Conservation (phyloP, 2,329 filamentous ascomycete genomes). For the Calonectria hongkongensis region DNA sequence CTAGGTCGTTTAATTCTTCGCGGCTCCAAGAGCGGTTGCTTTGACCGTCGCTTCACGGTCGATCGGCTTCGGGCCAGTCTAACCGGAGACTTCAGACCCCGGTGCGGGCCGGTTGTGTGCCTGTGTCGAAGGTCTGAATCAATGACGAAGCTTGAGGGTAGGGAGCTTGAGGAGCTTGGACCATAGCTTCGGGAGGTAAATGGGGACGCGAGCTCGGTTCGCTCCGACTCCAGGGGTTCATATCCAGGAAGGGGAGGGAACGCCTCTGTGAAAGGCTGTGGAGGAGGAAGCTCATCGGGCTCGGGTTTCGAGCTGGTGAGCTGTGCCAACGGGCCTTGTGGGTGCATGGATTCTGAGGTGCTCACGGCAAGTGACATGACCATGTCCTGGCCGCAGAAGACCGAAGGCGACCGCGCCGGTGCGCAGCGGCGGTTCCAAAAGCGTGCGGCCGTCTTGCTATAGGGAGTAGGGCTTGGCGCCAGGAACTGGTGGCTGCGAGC, state of each 20-base stretch:
- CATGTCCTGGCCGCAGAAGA: constrained; percentile 78
- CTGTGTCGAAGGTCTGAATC: constrained; percentile 63
- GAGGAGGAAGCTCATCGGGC: constrained; percentile 49
- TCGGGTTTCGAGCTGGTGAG: constrained; percentile 68
- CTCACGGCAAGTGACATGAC: constrained; percentile 77
- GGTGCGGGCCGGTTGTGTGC: constrained; percentile 70
- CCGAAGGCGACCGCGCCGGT: constrained; percentile 66
- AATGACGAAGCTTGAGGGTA: constrained; percentile 62
- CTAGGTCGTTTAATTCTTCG: constrained; percentile 72
- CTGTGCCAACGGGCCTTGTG: constrained; percentile 76
- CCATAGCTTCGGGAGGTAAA: constrained; percentile 77
- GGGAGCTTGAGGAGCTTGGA: constrained; percentile 73
- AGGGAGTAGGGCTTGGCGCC: constrained; percentile 74
- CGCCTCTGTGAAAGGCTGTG: constrained; percentile 38
- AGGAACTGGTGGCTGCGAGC: constrained; percentile 67
- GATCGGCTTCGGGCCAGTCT: constrained; percentile 70
- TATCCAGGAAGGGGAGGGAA: constrained; percentile 34
- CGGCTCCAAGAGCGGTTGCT: constrained; percentile 67
- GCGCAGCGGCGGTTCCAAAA: constrained; percentile 70
- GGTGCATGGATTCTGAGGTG: constrained; percentile 80
- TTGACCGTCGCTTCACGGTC: constrained; percentile 73
- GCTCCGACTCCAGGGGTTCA: constrained; percentile 52
- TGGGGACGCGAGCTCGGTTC: constrained; percentile 70
- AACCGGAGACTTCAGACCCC: constrained; percentile 72
- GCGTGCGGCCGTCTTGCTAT: constrained; percentile 69